Evolutionary conservation across 2,329 filamentous ascomycete species (phyloP).

Genomic region (Aschersonia sp.): DNA sequence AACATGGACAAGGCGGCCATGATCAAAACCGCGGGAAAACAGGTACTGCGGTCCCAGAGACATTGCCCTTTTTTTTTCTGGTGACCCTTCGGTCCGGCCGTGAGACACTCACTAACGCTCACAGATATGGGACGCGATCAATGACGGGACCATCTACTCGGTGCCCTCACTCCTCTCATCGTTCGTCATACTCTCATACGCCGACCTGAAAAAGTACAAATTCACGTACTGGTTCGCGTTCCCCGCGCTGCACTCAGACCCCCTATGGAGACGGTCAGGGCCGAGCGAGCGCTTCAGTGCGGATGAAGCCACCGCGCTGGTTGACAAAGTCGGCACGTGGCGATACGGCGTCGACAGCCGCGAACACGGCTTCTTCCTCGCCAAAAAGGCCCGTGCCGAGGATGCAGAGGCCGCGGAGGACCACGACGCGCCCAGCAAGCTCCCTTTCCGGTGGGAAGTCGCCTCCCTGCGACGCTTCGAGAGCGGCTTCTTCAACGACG

Average conservation of each 20-base stretch:
- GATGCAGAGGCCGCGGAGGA: conserved; percentile 27
- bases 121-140: conserved; percentile 93
- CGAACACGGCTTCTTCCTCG: conserved; percentile 93
- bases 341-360: conserved; percentile 65
- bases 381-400: conserved; percentile 49
- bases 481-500: conserved; percentile 67
- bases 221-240: conserved; percentile 99
- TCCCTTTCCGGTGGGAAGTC: conserved; percentile 64
- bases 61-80: too few species aligned
- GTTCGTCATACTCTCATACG: conserved; percentile 81
- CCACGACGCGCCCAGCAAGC: conserved; percentile 27
- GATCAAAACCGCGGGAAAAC: conserved; percentile 63
- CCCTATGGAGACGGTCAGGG: conserved; percentile 56
- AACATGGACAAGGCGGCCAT: conserved; percentile 66
- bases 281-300: conserved; percentile 40
- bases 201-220: conserved; percentile 92
- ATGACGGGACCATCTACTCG: conserved; percentile 91
- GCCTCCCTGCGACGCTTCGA: conserved; percentile 67
- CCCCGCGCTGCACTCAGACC: conserved; percentile 80
- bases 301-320: conserved; percentile 62
- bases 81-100: neutral
- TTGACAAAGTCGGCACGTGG: conserved; percentile 79
- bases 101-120: neutral
- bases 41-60: conserved; percentile 31
- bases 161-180: conserved; percentile 82